Conservation (phyloP, 176 grass and related monocot genomes). For the Themeda triandra region DNA sequence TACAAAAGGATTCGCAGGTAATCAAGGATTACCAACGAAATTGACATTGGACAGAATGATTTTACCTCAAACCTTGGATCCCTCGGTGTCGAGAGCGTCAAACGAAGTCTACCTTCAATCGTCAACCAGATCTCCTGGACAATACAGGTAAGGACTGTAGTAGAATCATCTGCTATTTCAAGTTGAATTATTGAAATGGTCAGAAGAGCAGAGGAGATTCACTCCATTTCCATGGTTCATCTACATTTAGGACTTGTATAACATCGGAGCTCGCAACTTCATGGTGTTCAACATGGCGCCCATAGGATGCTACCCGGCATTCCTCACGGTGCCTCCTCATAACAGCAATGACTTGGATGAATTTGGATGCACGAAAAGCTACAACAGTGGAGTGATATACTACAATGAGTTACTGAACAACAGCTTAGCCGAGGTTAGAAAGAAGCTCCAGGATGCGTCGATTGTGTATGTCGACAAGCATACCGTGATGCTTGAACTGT, state of each 20-base stretch:
- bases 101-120: conserved; percentile 53
- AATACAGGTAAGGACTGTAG: conserved; percentile 39
- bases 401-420: conserved; percentile 59
- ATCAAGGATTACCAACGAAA: too few species aligned
- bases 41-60: conserved; percentile 87
- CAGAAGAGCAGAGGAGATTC: background rate
- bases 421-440: conserved; percentile 25
- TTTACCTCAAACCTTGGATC: conserved; percentile 69
- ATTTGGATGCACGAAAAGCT: conserved; percentile 59
- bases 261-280: conserved; percentile 50
- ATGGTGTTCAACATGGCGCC: conserved; percentile 71
- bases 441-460: conserved; percentile 29
- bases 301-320: conserved; percentile 64
- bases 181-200: background rate
- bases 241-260: conserved; percentile 48
- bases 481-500: conserved; percentile 42
- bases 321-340: conserved; percentile 44
- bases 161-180: background rate
- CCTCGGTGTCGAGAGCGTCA: conserved; percentile 21
- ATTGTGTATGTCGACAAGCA: conserved; percentile 55
- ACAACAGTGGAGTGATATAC: conserved; percentile 42
- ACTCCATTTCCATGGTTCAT: background rate
- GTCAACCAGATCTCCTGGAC: conserved; percentile 56
- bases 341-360: conserved; percentile 36
- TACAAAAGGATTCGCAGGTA: too few species aligned